Conservation (phyloP, 305 asterid genomes). For the Andrographis paniculata region DNA sequence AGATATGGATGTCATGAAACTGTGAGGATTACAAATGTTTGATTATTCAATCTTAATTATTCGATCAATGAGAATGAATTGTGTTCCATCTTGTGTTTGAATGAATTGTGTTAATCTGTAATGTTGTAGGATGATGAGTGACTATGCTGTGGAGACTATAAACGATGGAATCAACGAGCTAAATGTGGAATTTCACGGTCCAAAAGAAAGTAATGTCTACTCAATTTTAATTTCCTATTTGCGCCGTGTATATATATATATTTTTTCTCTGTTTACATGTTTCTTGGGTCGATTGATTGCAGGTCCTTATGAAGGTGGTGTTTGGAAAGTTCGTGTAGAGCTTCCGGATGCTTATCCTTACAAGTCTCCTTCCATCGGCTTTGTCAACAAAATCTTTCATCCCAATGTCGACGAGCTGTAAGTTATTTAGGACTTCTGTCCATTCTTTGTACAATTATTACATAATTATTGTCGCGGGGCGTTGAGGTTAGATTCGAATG, state of each 20-base stretch:
- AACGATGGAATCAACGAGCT: slow-evolving; percentile 83
- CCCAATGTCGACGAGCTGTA: slow-evolving; percentile 93
- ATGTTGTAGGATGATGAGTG: slow-evolving; percentile 85
- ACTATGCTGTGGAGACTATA: slow-evolving; percentile 73
- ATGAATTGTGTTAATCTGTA: not conserved
- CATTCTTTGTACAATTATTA: too few species aligned
- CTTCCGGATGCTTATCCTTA: slow-evolving; percentile 94
- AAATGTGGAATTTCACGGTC: slow-evolving; percentile 85
- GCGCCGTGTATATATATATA: too few species aligned
- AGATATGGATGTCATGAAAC: slow-evolving; percentile 91
- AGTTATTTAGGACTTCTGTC: slow-evolving; percentile 17
- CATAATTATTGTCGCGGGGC: too few species aligned
- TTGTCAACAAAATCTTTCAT: slow-evolving; percentile 87
- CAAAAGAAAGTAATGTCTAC: slow-evolving; percentile 73
- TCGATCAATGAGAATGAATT: not conserved
- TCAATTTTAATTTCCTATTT: slow-evolving; percentile 8
- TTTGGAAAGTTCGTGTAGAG: slow-evolving; percentile 86
- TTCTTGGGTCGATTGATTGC: slow-evolving; percentile 2
- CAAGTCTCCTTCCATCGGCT: slow-evolving; percentile 88
- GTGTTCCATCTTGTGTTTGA: not conserved
- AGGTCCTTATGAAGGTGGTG: slow-evolving; percentile 94
- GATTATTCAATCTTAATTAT: not conserved
- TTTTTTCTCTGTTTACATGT: not conserved
- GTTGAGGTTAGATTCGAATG: too few species aligned
- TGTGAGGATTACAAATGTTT: slow-evolving; percentile 39